A percentile compares a stretch with the other conserved stretches of the same genome.
These are phyloP conservation scores for Cladosporium oxysporum DNA, from an alignment of 2,329 filamentous ascomycete genomes.

Conservation along the genomic window DNA sequence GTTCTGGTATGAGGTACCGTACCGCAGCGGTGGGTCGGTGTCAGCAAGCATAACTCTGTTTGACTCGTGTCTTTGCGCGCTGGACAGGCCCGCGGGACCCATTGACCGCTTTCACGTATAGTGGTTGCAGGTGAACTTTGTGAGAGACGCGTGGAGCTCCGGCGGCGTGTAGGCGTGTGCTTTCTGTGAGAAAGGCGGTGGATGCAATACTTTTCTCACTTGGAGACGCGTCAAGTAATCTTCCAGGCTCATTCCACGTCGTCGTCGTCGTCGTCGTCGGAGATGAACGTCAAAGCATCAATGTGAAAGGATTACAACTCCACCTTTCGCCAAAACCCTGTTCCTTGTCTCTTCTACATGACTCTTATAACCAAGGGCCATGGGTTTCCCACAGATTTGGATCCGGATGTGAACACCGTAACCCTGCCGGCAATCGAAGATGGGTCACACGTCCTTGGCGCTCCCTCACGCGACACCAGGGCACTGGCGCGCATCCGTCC, in stretches of 20 bases:
- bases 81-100: not conserved
- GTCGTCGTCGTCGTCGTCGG: not conserved
- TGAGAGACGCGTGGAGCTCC: not conserved
- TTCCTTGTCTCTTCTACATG: constrained; percentile 1
- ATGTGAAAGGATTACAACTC: not conserved
- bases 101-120: not conserved
- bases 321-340: not conserved
- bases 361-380: not conserved
- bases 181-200: not conserved
- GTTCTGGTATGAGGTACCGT: not conserved
- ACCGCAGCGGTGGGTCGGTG: constrained; percentile 4
- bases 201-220: not conserved
- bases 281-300: not conserved
- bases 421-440: constrained; percentile 8
- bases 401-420: not conserved
- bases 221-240: not conserved
- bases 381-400: not conserved
- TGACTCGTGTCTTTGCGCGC: not conserved
- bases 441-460: not conserved
- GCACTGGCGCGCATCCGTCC: not conserved
- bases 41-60: constrained; percentile 1
- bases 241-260: not conserved
- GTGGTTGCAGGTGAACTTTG: not conserved
- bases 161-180: not conserved
- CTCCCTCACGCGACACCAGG: not conserved